phyloP scores from a whole-genome alignment of 2,329 filamentous ascomycete genomes.

The Fusarium bactridioides region DNA sequence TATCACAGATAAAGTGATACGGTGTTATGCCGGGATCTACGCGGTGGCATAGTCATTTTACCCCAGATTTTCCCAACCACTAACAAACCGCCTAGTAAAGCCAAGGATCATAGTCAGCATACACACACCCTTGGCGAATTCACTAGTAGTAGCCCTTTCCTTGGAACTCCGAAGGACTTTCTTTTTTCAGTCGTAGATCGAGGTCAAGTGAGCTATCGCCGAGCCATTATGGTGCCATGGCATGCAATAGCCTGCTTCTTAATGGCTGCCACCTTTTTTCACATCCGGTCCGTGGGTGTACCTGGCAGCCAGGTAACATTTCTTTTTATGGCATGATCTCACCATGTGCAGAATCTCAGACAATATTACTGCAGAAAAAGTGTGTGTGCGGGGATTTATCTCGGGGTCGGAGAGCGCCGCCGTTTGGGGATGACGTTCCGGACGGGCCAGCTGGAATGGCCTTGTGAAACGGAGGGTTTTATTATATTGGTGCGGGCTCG shows the following conservation, averaged over 20 bases:
- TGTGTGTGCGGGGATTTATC: conserved; percentile 27
- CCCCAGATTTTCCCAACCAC: conserved; percentile 6
- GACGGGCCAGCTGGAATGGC: conserved; percentile 7
- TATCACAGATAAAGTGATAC: conserved; percentile 5
- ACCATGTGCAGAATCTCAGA: conserved; percentile 23
- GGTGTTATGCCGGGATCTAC: not conserved
- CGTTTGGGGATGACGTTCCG: conserved; percentile 8
- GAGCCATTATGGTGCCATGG: conserved; percentile 20
- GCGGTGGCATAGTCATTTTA: not conserved
- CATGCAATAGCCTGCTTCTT: conserved; percentile 16
- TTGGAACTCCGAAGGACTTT: not conserved
- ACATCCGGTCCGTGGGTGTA: conserved; percentile 25
- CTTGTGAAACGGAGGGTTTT: not conserved
- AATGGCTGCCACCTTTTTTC: conserved; percentile 8
- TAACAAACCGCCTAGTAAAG: not conserved
- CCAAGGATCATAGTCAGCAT: not conserved
- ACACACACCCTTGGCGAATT: not conserved
- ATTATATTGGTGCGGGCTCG: not conserved
- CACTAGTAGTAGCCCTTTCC: not conserved
- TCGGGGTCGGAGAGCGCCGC: conserved; percentile 27
- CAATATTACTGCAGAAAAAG: conserved; percentile 2
- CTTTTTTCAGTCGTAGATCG: not conserved
- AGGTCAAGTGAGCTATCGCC: conserved; percentile 29
- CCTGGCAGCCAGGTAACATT: conserved; percentile 9
- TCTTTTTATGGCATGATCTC: conserved; percentile 34